Percentiles rank a stretch among this genome's conserved stretches.
phyloP scores from a whole-genome alignment of 2,329 filamentous ascomycete genomes.

The Apiospora rasikravindrae region DNA sequence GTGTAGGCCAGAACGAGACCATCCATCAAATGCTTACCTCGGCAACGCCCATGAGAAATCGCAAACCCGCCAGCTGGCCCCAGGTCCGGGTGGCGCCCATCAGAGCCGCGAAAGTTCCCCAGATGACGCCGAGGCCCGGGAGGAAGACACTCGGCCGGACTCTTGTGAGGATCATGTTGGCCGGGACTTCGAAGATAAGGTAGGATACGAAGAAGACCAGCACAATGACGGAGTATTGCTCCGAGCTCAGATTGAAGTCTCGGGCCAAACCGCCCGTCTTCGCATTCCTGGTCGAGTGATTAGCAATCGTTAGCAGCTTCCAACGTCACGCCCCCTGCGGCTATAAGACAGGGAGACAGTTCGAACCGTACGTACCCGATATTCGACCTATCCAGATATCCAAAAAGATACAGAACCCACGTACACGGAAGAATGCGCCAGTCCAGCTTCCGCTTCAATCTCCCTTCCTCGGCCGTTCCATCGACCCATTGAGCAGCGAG shows the following conservation, averaged over 20 bases:
- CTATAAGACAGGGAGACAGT: not conserved
- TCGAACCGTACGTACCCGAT: conserved; percentile 26
- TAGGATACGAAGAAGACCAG: conserved; percentile 37
- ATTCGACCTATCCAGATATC: conserved; percentile 30
- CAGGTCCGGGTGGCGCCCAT: conserved; percentile 32
- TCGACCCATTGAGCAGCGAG: conserved; percentile 20
- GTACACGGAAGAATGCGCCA: conserved; percentile 25
- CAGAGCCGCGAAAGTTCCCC: conserved; percentile 31
- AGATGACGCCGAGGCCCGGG: conserved; percentile 29
- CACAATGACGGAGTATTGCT: conserved; percentile 36
- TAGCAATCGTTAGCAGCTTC: not conserved
- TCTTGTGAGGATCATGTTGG: conserved; percentile 33
- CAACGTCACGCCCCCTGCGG: not conserved
- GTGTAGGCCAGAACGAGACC: not conserved
- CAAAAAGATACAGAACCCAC: conserved; percentile 31
- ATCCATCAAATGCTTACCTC: conserved; percentile 17
- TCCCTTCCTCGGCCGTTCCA: conserved; percentile 19
- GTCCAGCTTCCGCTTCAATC: conserved; percentile 24
- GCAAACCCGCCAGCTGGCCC: conserved; percentile 29
- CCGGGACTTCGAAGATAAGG: conserved; percentile 32
- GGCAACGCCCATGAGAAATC: conserved; percentile 31
- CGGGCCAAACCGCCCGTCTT: conserved; percentile 32
- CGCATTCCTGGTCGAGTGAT: conserved; percentile 24
- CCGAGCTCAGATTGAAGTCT: conserved; percentile 29
- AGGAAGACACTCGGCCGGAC: conserved; percentile 33